Conservation (phyloP, 352 stramenopile genomes). For the Phytopythium ostracodes region DNA sequence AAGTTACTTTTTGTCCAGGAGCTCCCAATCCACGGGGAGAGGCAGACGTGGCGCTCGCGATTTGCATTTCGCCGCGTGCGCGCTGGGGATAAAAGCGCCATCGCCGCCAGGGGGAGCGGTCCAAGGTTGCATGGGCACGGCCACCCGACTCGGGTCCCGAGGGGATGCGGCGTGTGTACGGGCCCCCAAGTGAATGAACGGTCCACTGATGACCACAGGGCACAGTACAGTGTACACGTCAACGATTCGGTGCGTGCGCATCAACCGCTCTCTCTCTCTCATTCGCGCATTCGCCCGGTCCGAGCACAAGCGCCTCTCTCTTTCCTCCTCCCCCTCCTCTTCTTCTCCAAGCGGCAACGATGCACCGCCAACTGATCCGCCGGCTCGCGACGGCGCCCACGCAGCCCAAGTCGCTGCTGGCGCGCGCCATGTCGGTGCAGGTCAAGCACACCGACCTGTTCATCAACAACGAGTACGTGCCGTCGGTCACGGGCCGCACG, state of each 20-base stretch:
- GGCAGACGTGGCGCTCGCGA: neutral
- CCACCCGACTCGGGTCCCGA: no score
- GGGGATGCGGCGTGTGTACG: no score
- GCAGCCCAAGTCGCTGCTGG: slow-evolving; percentile 6
- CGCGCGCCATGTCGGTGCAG: slow-evolving; percentile 27
- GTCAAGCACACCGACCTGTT: slow-evolving; percentile 73
- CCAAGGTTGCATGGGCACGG: neutral
- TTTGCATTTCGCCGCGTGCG: neutral
- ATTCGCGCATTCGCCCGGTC: neutral
- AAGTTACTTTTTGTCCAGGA: neutral
- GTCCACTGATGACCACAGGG: no score
- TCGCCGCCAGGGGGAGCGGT: neutral
- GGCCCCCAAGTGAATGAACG: no score
- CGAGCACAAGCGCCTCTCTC: neutral
- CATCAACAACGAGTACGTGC: slow-evolving; percentile 84
- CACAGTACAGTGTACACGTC: no score
- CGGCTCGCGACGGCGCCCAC: neutral
- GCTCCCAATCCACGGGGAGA: neutral
- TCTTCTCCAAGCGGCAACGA: neutral
- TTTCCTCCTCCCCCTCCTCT: neutral
- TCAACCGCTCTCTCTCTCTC: neutral
- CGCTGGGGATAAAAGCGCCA: neutral
- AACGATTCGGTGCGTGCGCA: no score
- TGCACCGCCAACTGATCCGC: slow-evolving; percentile 4
- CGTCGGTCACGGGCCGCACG: slow-evolving; percentile 43